phyloP scores from a whole-genome alignment of 2,329 filamentous ascomycete genomes.

The Sporothrix protearum region DNA sequence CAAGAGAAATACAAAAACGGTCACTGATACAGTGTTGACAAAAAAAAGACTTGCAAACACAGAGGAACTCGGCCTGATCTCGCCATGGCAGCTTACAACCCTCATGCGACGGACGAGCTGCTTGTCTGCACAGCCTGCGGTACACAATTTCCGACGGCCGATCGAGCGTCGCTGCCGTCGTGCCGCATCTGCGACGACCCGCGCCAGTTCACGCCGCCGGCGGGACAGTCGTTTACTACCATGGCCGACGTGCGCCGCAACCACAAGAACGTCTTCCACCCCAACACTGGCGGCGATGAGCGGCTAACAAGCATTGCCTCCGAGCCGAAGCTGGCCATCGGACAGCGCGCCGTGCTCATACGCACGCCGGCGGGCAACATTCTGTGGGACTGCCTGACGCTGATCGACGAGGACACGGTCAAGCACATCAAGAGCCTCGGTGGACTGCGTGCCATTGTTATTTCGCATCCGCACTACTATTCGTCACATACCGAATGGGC shows the following conservation, averaged over 20 bases:
- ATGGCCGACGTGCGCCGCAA: slow-evolving; percentile 44
- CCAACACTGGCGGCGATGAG: slow-evolving; percentile 42
- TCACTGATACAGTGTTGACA: no score
- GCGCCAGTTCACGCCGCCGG: slow-evolving; percentile 63
- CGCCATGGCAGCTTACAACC: slow-evolving; percentile 23
- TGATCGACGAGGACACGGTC: slow-evolving; percentile 63
- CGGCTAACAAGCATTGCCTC: slow-evolving; percentile 48
- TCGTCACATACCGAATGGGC: slow-evolving; percentile 74
- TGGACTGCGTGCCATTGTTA: slow-evolving; percentile 67
- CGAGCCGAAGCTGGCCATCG: slow-evolving; percentile 64
- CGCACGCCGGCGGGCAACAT: slow-evolving; percentile 64
- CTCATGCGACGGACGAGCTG: slow-evolving; percentile 22
- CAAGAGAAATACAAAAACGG: neutral
- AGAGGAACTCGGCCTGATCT: neutral
- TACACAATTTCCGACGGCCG: slow-evolving; percentile 60
- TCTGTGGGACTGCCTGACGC: slow-evolving; percentile 74
- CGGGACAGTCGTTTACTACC: slow-evolving; percentile 64
- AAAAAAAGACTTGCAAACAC: neutral
- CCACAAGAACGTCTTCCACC: slow-evolving; percentile 54
- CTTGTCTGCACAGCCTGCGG: slow-evolving; percentile 67
- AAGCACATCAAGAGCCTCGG: slow-evolving; percentile 55
- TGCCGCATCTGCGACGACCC: slow-evolving; percentile 73
- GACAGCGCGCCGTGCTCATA: slow-evolving; percentile 69
- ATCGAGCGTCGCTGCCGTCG: slow-evolving; percentile 46
- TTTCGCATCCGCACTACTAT: slow-evolving; percentile 81